Conservation (phyloP, 2,329 filamentous ascomycete species). For the Stenocarpella maydis region DNA sequence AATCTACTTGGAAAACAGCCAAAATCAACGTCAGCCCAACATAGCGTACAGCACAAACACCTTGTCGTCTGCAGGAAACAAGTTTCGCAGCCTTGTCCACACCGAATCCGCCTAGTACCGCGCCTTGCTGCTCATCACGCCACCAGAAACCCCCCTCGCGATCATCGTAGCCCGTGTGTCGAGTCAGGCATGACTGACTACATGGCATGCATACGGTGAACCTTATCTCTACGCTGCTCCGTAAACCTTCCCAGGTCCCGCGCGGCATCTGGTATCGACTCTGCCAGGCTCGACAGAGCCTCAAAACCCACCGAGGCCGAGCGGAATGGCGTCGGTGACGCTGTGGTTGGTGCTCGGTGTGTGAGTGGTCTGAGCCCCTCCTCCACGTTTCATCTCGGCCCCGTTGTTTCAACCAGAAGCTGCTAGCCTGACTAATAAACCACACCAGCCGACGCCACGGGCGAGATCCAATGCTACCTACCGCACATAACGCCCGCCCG, state of each 20-base stretch:
- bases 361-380: slow-evolving; percentile 16
- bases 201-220: no score
- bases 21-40: slow-evolving; percentile 24
- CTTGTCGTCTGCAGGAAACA: not conserved
- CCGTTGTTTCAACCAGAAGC: slow-evolving; percentile 25
- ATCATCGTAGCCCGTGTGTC: not conserved
- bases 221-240: slow-evolving; percentile 7
- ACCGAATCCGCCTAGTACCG: not conserved
- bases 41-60: not conserved
- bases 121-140: slow-evolving; percentile 8
- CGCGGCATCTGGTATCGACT: slow-evolving; percentile 5
- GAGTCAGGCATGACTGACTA: not conserved
- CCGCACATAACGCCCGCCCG: slow-evolving; percentile 11
- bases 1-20: not conserved
- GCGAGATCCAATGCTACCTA: slow-evolving; percentile 15
- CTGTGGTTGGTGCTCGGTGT: not conserved
- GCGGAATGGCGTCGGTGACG: slow-evolving; percentile 3
- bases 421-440: slow-evolving; percentile 15
- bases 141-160: not conserved
- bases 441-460: slow-evolving; percentile 7
- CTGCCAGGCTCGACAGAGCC: slow-evolving; percentile 7
- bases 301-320: not conserved
- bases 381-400: slow-evolving; percentile 28
- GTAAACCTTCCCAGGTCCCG: not conserved
- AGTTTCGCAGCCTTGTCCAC: not conserved